Evolutionary conservation across 75 land plant genomes (phyloP), one percentile per base, ranked within the genome.

Genomic region (Pinus tabuliformis): DNA sequence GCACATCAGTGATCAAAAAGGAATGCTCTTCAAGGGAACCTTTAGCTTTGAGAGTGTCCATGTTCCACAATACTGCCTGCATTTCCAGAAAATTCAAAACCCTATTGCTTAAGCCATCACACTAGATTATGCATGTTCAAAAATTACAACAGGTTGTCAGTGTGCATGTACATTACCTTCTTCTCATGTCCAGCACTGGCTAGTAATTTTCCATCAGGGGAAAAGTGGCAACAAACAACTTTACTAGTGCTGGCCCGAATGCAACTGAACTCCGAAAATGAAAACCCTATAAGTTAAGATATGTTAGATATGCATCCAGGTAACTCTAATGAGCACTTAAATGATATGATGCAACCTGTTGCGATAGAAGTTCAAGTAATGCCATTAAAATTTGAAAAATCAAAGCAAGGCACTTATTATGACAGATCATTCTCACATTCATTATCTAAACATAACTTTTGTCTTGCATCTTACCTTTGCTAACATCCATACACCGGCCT

Each of bases 11-110:
- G 59, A 94, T 92, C 62, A 91, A 68, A 16, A 70, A 65, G 71
- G 84, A 72, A 78, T 97, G 99, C 57, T 94, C 99, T 59, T 97
- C 99, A 59, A 89, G 84, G 4, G 90, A 83, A 66, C 90, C 84
- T 83, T 86, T 89, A 3, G 73, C 70, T 70, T 89, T 89, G 66
- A 87, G 76, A 9, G 87, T 87, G 60, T 94, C 95, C 76, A 89
- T 85, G 59, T 90, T 86, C 99, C 98, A 96, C 62, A 96, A 65
- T 15, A 88, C 91, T 52, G 92, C 99, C 99, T 96, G 90, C 39
- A 72, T 16, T 20, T 24, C 39, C 79, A 49, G 54, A 49, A 49
- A 9, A 2, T 49, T 49, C 54, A 49, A 49, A 49, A 49, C 54
- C 54, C 54, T 49, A 9, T 49, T 49, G 54, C 54, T 49, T 49